Conservation (phyloP, 2,329 filamentous ascomycete species). For the Venturia asperata region DNA sequence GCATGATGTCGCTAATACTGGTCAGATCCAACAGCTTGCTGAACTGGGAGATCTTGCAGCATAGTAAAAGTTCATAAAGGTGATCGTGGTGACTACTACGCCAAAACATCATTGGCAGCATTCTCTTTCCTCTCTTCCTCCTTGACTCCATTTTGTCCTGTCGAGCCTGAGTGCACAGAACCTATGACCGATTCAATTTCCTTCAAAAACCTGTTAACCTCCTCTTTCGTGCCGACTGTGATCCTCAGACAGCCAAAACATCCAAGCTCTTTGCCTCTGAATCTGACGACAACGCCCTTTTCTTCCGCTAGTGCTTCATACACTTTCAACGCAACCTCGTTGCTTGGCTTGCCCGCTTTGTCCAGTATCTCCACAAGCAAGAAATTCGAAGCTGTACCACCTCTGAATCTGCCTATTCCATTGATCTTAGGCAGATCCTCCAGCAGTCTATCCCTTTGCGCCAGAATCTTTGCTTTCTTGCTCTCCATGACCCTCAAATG, state of each 20-base stretch:
- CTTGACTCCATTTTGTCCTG: constrained; percentile 26
- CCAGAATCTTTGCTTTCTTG: constrained; percentile 63
- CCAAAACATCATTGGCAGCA: constrained; percentile 44
- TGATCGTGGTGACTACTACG: constrained; percentile 25
- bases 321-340: constrained; percentile 65
- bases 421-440: constrained; percentile 63
- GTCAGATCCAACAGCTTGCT: too few species aligned
- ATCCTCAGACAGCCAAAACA: constrained; percentile 85
- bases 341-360: constrained; percentile 64
- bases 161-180: constrained; percentile 39
- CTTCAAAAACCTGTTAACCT: constrained; percentile 70
- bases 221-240: constrained; percentile 82
- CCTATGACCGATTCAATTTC: constrained; percentile 53
- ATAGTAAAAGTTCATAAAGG: neutral
- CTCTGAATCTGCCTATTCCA: constrained; percentile 73
- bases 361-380: constrained; percentile 83
- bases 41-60: neutral
- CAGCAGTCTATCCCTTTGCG: constrained; percentile 71
- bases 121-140: constrained; percentile 42
- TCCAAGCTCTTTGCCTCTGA: constrained; percentile 85
- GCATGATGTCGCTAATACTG: too few species aligned
- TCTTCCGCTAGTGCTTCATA: constrained; percentile 82
- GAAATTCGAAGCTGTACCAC: constrained; percentile 80
- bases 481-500: constrained; percentile 67
- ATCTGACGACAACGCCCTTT: constrained; percentile 84